These are phyloP conservation scores for Penicillium italicum DNA, from an alignment of 2,329 filamentous ascomycete genomes.

Conservation along the genomic window DNA sequence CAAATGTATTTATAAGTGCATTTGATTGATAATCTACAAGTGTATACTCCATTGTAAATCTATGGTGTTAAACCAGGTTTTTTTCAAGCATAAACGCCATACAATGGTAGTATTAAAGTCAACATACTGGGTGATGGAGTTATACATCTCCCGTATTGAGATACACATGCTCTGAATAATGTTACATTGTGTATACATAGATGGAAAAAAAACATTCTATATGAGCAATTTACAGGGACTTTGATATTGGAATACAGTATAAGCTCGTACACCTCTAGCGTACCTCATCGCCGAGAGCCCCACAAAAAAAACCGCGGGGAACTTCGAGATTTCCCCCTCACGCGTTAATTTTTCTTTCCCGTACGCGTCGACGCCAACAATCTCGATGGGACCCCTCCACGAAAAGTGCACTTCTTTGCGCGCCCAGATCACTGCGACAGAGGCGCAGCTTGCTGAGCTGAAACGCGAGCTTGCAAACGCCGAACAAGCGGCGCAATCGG, in stretches of 20 bases:
- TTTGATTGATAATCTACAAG: too few species aligned
- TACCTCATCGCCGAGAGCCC: not conserved
- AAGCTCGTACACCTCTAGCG: not conserved
- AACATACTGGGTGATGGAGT: not conserved
- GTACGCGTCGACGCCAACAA: not conserved
- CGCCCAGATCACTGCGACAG: constrained; percentile 37
- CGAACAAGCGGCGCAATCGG: constrained; percentile 25
- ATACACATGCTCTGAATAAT: not conserved
- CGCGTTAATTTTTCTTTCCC: not conserved
- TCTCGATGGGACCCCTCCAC: constrained; percentile 19
- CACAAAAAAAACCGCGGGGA: constrained; percentile 17
- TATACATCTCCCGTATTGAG: not conserved
- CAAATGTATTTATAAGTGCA: too few species aligned
- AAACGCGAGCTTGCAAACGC: constrained; percentile 36
- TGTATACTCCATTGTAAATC: too few species aligned
- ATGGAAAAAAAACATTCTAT: not conserved
- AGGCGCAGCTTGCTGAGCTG: constrained; percentile 34
- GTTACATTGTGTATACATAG: not conserved
- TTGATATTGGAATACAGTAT: not conserved
- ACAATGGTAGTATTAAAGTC: too few species aligned
- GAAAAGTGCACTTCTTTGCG: constrained; percentile 33
- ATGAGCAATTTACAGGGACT: too few species aligned
- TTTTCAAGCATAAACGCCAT: too few species aligned
- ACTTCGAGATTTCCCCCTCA: constrained; percentile 1
- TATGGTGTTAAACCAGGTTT: too few species aligned